A percentile compares a stretch with the other conserved stretches of the same genome.
Conservation (phyloP, 306 rosid genomes). For the Prunus armeniaca region DNA sequence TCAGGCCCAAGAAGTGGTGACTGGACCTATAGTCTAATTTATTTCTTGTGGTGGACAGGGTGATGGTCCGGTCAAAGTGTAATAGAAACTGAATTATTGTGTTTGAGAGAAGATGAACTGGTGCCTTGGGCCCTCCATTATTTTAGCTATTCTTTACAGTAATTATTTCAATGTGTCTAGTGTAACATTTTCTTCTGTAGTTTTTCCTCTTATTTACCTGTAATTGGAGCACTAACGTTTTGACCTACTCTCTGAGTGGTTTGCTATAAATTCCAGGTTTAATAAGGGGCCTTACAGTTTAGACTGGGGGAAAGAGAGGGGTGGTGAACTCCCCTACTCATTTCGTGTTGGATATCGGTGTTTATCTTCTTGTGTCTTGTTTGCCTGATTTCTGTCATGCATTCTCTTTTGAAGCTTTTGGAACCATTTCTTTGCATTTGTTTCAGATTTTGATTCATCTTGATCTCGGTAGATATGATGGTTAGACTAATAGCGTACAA, state of each 20-base stretch:
- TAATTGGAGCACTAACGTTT: neutral
- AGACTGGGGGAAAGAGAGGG: too few relatives aligned
- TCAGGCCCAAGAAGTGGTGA: neutral
- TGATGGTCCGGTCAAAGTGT: neutral
- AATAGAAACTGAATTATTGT: neutral
- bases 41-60: neutral
- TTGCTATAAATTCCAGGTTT: neutral
- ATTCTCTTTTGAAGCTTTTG: neutral
- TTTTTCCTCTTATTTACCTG: neutral
- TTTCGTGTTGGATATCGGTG: neutral
- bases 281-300: neutral
- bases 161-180: neutral
- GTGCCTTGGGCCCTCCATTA: neutral
- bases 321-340: neutral
- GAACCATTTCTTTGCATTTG: neutral
- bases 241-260: neutral
- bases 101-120: neutral
- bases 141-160: neutral
- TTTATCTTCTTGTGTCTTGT: neutral
- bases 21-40: neutral
- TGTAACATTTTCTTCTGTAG: neutral
- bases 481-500: neutral
- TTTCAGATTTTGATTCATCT: neutral
- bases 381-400: neutral
- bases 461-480: neutral